These are phyloP conservation scores for Oryza meyeriana DNA, from an alignment of 176 grass and related monocot genomes.

Conservation along the genomic window DNA sequence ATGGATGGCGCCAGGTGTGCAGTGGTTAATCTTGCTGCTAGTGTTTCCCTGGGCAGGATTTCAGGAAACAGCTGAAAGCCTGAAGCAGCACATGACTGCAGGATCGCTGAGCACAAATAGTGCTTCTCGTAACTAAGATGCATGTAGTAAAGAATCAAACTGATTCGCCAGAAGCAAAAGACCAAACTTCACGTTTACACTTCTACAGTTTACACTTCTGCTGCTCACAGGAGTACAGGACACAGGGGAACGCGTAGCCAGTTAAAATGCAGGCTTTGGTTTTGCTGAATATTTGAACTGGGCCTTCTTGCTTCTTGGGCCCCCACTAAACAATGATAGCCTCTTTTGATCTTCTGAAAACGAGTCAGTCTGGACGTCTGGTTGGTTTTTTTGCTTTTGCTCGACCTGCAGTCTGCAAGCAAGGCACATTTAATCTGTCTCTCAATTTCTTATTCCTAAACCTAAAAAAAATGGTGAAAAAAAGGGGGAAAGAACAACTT, in stretches of 20 bases:
- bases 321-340: neutral
- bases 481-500: neutral
- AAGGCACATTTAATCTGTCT: neutral
- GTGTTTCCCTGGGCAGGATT: conserved; percentile 28
- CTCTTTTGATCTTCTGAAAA: neutral
- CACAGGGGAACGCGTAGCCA: neutral
- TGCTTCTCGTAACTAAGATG: neutral
- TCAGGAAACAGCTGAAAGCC: conserved; percentile 8
- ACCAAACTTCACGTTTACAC: neutral
- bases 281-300: neutral
- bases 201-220: neutral
- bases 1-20: neutral
- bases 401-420: neutral
- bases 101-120: neutral
- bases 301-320: neutral
- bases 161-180: neutral
- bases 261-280: neutral
- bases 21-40: neutral
- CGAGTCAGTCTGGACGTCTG: too few relatives aligned
- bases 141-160: neutral
- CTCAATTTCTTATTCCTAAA: neutral
- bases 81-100: neutral
- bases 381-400: neutral
- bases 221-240: neutral
- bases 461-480: neutral